These are phyloP conservation scores for Aspergillus proliferans DNA, from an alignment of 2,329 filamentous ascomycete species.

Conservation along the genomic window DNA sequence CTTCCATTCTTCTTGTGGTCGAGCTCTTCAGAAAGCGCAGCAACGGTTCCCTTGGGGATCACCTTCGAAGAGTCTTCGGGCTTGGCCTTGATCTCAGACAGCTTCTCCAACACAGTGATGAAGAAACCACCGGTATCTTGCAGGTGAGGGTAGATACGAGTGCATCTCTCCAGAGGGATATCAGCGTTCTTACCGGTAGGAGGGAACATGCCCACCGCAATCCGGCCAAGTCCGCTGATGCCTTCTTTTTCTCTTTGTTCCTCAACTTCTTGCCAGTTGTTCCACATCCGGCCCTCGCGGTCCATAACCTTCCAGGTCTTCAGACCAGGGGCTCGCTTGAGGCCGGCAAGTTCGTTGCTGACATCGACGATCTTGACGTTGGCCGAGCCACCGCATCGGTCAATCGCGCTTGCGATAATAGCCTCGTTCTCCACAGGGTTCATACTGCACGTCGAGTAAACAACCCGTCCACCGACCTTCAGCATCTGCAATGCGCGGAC, in stretches of 20 bases:
- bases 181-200: constrained; percentile 50
- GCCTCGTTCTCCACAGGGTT: constrained; percentile 97
- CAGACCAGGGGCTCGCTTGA: constrained; percentile 72
- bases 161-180: constrained; percentile 80
- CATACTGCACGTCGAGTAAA: constrained; percentile 98
- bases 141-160: constrained; percentile 88
- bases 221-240: constrained; percentile 58
- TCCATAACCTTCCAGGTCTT: constrained; percentile 88
- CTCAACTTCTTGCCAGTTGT: constrained; percentile 74
- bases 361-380: constrained; percentile 84
- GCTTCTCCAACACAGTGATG: constrained; percentile 91
- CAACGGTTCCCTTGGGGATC: constrained; percentile 34
- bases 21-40: constrained; percentile 30
- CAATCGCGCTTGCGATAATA: constrained; percentile 79
- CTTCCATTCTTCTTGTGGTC: constrained; percentile 27
- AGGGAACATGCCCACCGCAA: constrained; percentile 81
- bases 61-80: constrained; percentile 51
- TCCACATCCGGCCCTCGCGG: constrained; percentile 72
- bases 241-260: constrained; percentile 57
- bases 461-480: constrained; percentile 86
- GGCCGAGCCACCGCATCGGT: constrained; percentile 73
- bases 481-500: constrained; percentile 91
- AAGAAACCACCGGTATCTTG: constrained; percentile 98
- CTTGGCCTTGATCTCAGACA: constrained; percentile 72
- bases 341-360: constrained; percentile 65